Evolutionary conservation across 805 yeast genomes (phyloP), one percentile per base, ranked within the genome.

Genomic region (Jamesozyma spencerorum): DNA sequence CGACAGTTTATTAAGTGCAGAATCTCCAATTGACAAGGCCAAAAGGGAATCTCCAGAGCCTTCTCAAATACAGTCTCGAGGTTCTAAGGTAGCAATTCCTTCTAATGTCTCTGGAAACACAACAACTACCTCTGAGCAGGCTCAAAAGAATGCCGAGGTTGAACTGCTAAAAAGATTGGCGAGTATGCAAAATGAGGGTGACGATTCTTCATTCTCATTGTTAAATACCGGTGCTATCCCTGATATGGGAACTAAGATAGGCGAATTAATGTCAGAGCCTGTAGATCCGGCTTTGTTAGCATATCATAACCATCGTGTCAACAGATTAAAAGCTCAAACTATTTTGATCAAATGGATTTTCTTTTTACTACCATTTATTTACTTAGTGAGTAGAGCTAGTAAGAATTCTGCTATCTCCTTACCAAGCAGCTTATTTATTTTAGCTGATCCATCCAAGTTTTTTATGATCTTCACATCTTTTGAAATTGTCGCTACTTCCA

Each of bases 1-100:
- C 19, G 60, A 60, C 35, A 63, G 71, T 31, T 58, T 54, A 18
- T 46, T 68, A 39, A 55, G 65, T 4, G 47, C 67, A 3, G 62
- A 56, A 13, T 59, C 69, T 10, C 62, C 66, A 13, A 38, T 62
- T 24, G 64, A 55, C 5, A 37, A 47, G 3, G 46, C 46, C 20
- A 34, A 19, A 6, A 17, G 20, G 17, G 22, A 14, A 29, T 26
- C 34, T 12, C 29, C 34, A 22, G 26, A 7, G 6, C n/a, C 14
- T 5, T 5, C 18, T 5, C 10, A 22, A 6, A 22, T 22, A 6
- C 6, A 22, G 26, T 7, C 26, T 22, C 10, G 6, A 22, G 26
- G 10, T 7, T 10, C 26, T 22, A 22, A 22, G 26, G 10, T 22
- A 22, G 26, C 26, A 7, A 22, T 6, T 10, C 10, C 26, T 22